These are phyloP conservation scores for Aristolochia fimbriata DNA, from an alignment of 164 flowering plant genomes.

Conservation along the genomic window DNA sequence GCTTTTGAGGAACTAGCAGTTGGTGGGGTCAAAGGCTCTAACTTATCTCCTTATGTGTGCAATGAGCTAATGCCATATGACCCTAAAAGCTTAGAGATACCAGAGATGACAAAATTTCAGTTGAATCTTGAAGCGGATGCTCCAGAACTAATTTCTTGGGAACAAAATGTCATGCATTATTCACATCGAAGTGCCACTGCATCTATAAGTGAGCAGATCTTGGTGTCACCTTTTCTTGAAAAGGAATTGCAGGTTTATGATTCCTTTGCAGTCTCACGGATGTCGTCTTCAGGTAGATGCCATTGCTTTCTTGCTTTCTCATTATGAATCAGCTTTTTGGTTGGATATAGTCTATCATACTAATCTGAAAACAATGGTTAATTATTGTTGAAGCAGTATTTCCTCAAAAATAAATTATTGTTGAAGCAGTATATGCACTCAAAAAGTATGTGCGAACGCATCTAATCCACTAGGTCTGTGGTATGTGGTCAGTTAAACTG, in stretches of 20 bases:
- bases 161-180: constrained; percentile 1
- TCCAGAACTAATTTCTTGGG: constrained; percentile 9
- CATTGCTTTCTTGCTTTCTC: background rate
- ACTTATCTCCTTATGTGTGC: constrained; percentile 6
- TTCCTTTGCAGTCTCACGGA: constrained; percentile 1
- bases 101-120: constrained; percentile 16
- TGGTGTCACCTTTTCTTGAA: background rate
- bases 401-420: background rate
- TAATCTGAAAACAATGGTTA: background rate
- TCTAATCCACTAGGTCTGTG: no score
- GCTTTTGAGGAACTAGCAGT: background rate
- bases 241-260: constrained; percentile 4
- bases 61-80: constrained; percentile 6
- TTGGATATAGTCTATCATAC: background rate
- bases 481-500: no score
- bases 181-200: background rate
- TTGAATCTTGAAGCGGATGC: constrained; percentile 13
- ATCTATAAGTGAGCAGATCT: constrained; percentile 1
- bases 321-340: background rate
- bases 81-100: constrained; percentile 18
- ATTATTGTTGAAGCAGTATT: background rate
- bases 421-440: no score
- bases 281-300: constrained; percentile 5
- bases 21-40: background rate
- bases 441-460: no score